Percentiles rank a stretch among this genome's conserved stretches.
These are phyloP conservation scores for Dittrichia graveolens DNA, from an alignment of 129 eudicot genomes.

Conservation along the genomic window DNA sequence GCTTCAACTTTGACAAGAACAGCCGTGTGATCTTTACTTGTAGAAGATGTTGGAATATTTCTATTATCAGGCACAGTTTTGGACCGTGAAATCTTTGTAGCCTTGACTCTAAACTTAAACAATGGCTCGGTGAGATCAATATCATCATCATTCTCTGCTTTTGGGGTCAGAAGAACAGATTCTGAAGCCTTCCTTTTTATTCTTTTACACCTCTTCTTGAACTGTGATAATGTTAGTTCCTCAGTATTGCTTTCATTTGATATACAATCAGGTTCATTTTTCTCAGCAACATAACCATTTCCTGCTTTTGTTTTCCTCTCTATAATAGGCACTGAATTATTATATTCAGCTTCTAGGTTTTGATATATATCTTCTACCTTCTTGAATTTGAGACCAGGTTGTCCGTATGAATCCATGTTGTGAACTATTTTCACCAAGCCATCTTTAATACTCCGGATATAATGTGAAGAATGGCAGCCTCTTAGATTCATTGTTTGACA, in stretches of 20 bases:
- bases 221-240: slow-evolving; percentile 56
- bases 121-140: slow-evolving; percentile 64
- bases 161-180: slow-evolving; percentile 27
- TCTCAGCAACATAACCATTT: slow-evolving; percentile 16
- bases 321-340: slow-evolving; percentile 31
- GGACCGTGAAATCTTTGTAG: slow-evolving; percentile 38
- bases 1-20: slow-evolving; percentile 46
- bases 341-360: slow-evolving; percentile 33
- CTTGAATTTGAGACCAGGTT: slow-evolving; percentile 47
- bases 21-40: slow-evolving; percentile 11
- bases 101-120: slow-evolving; percentile 48
- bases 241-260: slow-evolving; percentile 37
- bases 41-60: slow-evolving; percentile 25
- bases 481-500: slow-evolving; percentile 49
- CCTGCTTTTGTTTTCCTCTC: slow-evolving; percentile 42
- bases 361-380: slow-evolving; percentile 53
- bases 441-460: slow-evolving; percentile 45
- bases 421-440: slow-evolving; percentile 42
- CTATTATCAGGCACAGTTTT: slow-evolving; percentile 33
- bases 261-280: slow-evolving; percentile 23
- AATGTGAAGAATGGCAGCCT: slow-evolving; percentile 51
- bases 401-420: slow-evolving; percentile 50
- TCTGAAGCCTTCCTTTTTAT: slow-evolving; percentile 58
- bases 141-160: slow-evolving; percentile 49
- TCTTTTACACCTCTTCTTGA: slow-evolving; percentile 40